Conservation (phyloP, 1,284 basidiomycete genomes). For the Ustilago nuda region DNA sequence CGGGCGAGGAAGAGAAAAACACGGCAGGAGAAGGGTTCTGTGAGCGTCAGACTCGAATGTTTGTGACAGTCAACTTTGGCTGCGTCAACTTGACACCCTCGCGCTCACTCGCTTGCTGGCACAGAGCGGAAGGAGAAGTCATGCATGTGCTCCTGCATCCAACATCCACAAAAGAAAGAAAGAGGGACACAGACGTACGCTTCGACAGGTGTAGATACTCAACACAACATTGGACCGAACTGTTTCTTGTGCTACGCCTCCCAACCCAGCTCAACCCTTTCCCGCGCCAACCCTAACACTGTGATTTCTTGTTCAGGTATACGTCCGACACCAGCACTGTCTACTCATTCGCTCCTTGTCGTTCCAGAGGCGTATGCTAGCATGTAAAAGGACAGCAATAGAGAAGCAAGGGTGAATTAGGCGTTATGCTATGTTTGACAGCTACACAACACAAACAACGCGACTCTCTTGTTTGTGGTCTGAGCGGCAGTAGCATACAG, state of each 20-base stretch:
- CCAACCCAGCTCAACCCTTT: neutral
- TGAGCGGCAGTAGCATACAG: constrained; percentile 2
- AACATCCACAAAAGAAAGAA: neutral
- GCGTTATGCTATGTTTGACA: constrained; percentile 3
- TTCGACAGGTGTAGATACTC: constrained; percentile 8
- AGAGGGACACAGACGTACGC: neutral
- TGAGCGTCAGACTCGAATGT: constrained; percentile 1
- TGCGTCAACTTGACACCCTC: neutral
- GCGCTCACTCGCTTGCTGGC: neutral
- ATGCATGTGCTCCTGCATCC: constrained; percentile 9
- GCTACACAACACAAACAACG: neutral
- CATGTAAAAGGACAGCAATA: neutral
- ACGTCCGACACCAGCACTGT: neutral
- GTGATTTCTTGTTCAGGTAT: neutral
- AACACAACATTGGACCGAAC: constrained; percentile 7
- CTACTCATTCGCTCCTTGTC: too few relatives aligned
- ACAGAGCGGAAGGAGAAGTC: neutral
- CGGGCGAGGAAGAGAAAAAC: neutral
- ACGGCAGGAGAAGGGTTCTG: constrained; percentile 6
- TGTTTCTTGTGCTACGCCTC: neutral
- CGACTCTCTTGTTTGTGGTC: constrained; percentile 3
- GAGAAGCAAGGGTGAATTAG: neutral
- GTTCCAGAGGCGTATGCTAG: neutral
- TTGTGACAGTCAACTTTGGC: neutral
- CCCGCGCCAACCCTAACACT: neutral